Base-by-base conservation (phyloP, 2,329 filamentous ascomycete species). In the Tolypocladium nubicola region DNA sequence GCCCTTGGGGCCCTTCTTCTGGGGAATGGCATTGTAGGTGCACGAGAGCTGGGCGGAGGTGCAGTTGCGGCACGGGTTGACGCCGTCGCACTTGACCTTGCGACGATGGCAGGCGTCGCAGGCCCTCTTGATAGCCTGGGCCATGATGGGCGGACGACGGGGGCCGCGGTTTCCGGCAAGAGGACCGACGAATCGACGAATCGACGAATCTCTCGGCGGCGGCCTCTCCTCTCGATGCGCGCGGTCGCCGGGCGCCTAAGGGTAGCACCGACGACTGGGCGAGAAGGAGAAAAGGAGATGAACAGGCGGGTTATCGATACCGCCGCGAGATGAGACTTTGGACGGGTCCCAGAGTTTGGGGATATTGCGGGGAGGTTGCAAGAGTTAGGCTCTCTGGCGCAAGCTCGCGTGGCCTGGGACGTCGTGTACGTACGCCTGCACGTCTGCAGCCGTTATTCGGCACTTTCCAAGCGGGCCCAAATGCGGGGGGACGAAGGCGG, bases 1-100 rank as follows among this genome's bases (percentile, higher is more conserved):
- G 62, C 87, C 86, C 71, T 89, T 89, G 49, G 86, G 87, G 1
- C 87, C 87, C 70, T 89, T 89, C 74, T 89, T 89, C 73, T 88
- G 86, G 1, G 86, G 86, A 40, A 89, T 83, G 39, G 85, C 84
- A 73, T 88, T 85, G 77, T 89, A 90, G 37, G 86, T 89, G 76
- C 87, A 90, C 14, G 79, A 76, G 21, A 89, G 76, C 65, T 84
- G 79, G 8, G 86, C 84, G 9, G 85, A 81, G 14, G 79, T 77
- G 71, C 87, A 90, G 71, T 89, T 88, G 59, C 82, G 80, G 71
- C 87, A 90, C 23, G 87, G 86, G 65, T 85, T 85, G 67, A 83
- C 76, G 58, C 85, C 85, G 66, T 88, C 85, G 68, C 86, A 89
- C 70, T 87, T 88, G 68, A 89, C 86, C 71, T 89, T 89, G 70